Percentiles rank a stretch among this genome's conserved stretches.
Conservation (phyloP, 2,329 filamentous ascomycete genomes). For the Hymenoscyphus salicellus region DNA sequence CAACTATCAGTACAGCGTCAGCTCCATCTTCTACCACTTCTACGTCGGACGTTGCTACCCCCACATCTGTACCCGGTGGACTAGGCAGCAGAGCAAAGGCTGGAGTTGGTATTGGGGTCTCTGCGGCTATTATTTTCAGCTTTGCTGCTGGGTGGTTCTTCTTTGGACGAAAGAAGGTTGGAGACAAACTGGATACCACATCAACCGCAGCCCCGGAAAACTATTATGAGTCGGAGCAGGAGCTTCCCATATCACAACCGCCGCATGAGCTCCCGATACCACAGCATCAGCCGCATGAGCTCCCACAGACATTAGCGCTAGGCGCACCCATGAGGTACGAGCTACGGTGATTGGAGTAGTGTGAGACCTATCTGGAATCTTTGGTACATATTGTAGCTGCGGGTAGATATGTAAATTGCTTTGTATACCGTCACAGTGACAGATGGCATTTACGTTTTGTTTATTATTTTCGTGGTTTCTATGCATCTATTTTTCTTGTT, state of each 20-base stretch:
- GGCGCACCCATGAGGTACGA: background rate
- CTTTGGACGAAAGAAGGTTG: slow-evolving; percentile 2
- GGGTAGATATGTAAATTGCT: too few species aligned
- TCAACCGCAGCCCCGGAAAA: background rate
- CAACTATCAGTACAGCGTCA: background rate
- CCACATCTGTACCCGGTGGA: background rate
- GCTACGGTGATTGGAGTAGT: background rate
- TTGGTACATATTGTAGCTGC: too few species aligned
- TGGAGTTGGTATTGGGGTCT: slow-evolving; percentile 12
- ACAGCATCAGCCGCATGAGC: too few species aligned
- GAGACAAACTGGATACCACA: background rate
- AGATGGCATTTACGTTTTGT: too few species aligned
- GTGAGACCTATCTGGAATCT: background rate
- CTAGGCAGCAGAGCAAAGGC: slow-evolving; percentile 8
- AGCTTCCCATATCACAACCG: background rate
- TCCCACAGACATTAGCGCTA: background rate
- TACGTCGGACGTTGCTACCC: background rate
- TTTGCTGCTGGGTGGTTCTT: slow-evolving; percentile 9
- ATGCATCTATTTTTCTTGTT: too few species aligned
- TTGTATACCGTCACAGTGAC: too few species aligned
- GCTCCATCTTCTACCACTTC: background rate
- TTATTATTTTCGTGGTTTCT: too few species aligned
- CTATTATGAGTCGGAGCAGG: background rate
- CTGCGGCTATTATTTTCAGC: slow-evolving; percentile 6
- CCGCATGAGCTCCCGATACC: too few species aligned